Evolutionary conservation across 1,139 yeast species (phyloP), one percentile per base, ranked within the genome.

Genomic region (Candida glucosophila): DNA sequence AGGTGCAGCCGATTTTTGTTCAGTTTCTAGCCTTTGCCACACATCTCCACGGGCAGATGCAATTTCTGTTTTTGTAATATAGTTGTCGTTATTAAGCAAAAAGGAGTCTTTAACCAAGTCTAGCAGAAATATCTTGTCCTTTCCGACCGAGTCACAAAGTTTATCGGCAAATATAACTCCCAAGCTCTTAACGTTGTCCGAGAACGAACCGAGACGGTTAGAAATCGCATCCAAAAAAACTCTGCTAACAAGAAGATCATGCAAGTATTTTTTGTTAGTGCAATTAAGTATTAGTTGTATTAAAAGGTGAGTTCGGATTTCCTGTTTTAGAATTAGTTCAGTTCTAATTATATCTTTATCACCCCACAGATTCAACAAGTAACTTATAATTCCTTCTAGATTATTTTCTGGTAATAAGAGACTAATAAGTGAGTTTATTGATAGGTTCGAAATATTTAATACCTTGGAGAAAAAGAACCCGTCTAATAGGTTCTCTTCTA

Each of bases 101-200:
- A 22, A 15, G 13, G 20, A 18, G n/a, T 19, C 26, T 8, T n/a
- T 8, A 8, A 8, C n/a, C 9, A 8, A 8, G 12, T 6, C 26
- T n/a, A 55, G 39, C n/a, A 54, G 56, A 40, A 72, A 72, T 2
- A 66, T 61, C 22, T 35, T 47, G 14, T 39, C 52, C 23, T 45
- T 49, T 0, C 46, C 49, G 6, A 57, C 50, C 15, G 50, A 32
- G 13, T 45, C 52, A 33, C 73, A 65, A 3, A 66, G 37, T 27
- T 51, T 49, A 36, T 71, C 70, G 1, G 75, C 73, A 20, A 71
- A 40, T 2, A 62, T 39, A 10, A 67, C 58, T 0, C 70, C 77
- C 25, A 68, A 47, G 2, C 52, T 34, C 26, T 71, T 57, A 3
- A 66, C 59, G 17, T 47, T 43, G 18, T 53, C 48, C 1, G 73